These are phyloP conservation scores for Amanita molliuscula DNA, from an alignment of 768 basidiomycete genomes.

Conservation along the genomic window DNA sequence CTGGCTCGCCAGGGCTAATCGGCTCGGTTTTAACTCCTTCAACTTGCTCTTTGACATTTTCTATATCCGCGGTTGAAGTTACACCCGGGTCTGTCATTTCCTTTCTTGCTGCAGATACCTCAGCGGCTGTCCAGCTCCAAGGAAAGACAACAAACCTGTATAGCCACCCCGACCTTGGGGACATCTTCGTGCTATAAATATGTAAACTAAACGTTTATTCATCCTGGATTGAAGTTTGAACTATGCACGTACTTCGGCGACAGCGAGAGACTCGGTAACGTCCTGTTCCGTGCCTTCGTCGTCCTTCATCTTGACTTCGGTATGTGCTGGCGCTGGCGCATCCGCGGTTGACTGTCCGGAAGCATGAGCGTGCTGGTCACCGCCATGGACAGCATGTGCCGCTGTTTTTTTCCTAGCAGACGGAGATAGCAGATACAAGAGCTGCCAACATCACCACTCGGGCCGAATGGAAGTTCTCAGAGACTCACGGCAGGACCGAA, in stretches of 20 bases:
- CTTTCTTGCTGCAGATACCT: neutral
- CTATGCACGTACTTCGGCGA: constrained; percentile 7
- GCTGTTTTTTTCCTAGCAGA: constrained; percentile 6
- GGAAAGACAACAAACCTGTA: neutral
- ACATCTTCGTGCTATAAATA: constrained; percentile 9
- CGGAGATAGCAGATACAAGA: constrained; percentile 12
- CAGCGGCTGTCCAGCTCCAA: neutral
- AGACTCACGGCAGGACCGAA: constrained; percentile 9
- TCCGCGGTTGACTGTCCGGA: neutral
- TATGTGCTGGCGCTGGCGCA: neutral
- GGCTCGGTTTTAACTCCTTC: neutral
- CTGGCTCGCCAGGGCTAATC: neutral
- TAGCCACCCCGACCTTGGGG: constrained; percentile 7
- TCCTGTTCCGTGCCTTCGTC: constrained; percentile 10
- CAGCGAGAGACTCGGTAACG: constrained; percentile 6
- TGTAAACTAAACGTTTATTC: neutral
- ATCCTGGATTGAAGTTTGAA: neutral
- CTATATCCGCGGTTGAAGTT: neutral
- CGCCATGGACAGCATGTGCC: constrained; percentile 4
- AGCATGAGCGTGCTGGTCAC: constrained; percentile 1
- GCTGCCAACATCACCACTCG: neutral
- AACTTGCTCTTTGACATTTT: neutral
- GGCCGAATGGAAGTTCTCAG: neutral
- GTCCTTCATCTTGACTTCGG: constrained; percentile 10
- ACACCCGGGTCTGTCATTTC: neutral